Percentiles rank a stretch among this genome's conserved stretches.
Conservation (phyloP, 257 asterid species). For the Fraxinus anomala region DNA sequence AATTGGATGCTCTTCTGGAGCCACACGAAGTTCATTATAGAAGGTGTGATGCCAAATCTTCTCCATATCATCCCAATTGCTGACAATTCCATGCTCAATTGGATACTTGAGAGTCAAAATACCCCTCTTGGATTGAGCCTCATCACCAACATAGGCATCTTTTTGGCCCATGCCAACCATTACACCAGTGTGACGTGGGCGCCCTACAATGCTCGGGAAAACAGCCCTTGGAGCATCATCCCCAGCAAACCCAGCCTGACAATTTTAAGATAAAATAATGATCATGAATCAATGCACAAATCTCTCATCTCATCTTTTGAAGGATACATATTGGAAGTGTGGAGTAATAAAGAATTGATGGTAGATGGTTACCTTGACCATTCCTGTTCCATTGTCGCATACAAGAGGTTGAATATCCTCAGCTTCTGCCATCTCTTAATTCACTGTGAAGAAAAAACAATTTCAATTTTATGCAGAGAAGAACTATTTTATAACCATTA, state of each 20-base stretch:
- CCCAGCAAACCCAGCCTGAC: conserved; percentile 39
- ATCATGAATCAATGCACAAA: not conserved
- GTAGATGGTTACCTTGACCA: conserved; percentile 49
- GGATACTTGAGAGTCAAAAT: conserved; percentile 51
- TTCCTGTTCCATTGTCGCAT: conserved; percentile 63
- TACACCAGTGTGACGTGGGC: conserved; percentile 39
- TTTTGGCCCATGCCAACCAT: conserved; percentile 61
- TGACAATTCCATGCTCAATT: not conserved
- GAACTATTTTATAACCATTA: not conserved
- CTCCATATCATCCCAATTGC: conserved; percentile 7
- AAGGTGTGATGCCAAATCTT: conserved; percentile 4
- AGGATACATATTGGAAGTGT: not conserved
- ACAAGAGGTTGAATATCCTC: conserved; percentile 61
- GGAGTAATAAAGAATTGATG: not conserved
- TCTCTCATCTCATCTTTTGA: not conserved
- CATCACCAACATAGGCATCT: conserved; percentile 58
- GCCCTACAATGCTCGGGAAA: conserved; percentile 2
- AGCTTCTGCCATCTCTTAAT: conserved; percentile 48
- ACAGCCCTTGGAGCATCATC: conserved; percentile 25
- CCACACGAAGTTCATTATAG: conserved; percentile 2
- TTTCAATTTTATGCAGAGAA: not conserved
- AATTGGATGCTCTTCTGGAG: not conserved
- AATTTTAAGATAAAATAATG: not conserved
- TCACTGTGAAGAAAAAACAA: conserved; percentile 20
- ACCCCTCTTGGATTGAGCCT: conserved; percentile 67